Evolutionary conservation across 2,329 filamentous ascomycete genomes (phyloP), one percentile per base, ranked within the genome.

Genomic region (Pestalotiopsis sp.): DNA sequence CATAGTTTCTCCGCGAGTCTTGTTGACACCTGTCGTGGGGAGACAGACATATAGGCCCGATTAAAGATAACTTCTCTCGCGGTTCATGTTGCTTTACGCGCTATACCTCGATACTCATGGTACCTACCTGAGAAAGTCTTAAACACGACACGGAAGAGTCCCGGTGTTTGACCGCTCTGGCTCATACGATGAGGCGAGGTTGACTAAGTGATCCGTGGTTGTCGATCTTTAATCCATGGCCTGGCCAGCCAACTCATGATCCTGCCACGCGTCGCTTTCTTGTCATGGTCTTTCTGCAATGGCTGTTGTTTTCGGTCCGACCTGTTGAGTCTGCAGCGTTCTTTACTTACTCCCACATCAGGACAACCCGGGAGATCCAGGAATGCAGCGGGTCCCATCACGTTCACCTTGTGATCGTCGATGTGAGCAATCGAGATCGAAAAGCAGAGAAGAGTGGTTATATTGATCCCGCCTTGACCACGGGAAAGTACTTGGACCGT

Each of bases 391-490:
- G 14, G 7, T 20, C 20, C 45, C 45, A 5, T n/a, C 3, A 52
- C 45, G 20, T 52, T 52, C 45, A 52, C 45, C 45, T 52, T 31
- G 23, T 23, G 31, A n/a, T 23, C 31, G 57, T 27, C 25, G 20
- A 25, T 60, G 25, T 36, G 6, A 60, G 25, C 5, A 60, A n/a
- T 45, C 38, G n/a, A 65, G 38, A 65, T 23, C 20, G 31, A n/a
- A 14, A 41, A 41, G 31, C 60, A 41, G 62, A 65, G 62, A 65
- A 65, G 62, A 65, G 62, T 49, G 62, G 38, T 65, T 45, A 65
- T 65, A 65, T 65, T 65, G 36, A 65, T 45, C 62, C 62, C 38
- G 25, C 25, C 36, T 14, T 59, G 57, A 27, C 14, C 59, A 20
- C 11, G 59, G 14, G 5, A 13, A 61, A 36, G n/a, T 61, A 59